Evolutionary conservation across 2,329 filamentous ascomycete species (phyloP), one percentile per base, ranked within the genome.

Genomic region (Apiospora kogelbergensis): DNA sequence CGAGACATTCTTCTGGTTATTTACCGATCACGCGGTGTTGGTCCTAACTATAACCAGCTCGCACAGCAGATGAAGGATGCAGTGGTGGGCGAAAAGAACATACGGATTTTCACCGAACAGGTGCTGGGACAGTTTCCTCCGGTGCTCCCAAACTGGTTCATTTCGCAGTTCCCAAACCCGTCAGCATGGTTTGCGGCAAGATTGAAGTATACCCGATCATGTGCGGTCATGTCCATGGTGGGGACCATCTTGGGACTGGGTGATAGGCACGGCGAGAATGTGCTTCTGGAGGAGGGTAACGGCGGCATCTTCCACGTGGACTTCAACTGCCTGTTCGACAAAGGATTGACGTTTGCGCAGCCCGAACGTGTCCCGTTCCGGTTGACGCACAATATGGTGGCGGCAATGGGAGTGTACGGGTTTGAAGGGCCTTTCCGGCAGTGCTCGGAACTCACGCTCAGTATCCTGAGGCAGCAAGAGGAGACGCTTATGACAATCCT

Each of bases 291-390:
- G 80, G 94, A 98, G 82, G 92, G 93, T 68, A 97, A 94, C 72
- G 96, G 97, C 60, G 95, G 95, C 66, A 90, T 97, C 2, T 93
- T 99, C 80, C 96, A 99, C 80, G 97, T 99, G 63, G 96, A 99
- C 81, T 99, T 99, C 86, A 99, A 99, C 82, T 99, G 97, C 80
- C 89, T 99, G 5, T 99, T 99, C 79, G 97, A 99, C 84, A 99
- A 99, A 77, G 96, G 96, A 1, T 88, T 95, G 48, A 98, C 95
- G 0, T 98, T 99, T 78, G 91, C 94, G 71, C 97, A 97, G 80
- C 95, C 96, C 0, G 96, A 99, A 80, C 86, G 92, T 40, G 96
- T 99, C 1, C 97, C 96, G 1, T 99, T 99, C 85, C 92, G 97
- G 20, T 86, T 99, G 53, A 99, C 96, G 4, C 95, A 98, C 85